Evolutionary conservation across 768 basidiomycete genomes (phyloP), one percentile per base, ranked within the genome.

Genomic region (Kwoniella pini): DNA sequence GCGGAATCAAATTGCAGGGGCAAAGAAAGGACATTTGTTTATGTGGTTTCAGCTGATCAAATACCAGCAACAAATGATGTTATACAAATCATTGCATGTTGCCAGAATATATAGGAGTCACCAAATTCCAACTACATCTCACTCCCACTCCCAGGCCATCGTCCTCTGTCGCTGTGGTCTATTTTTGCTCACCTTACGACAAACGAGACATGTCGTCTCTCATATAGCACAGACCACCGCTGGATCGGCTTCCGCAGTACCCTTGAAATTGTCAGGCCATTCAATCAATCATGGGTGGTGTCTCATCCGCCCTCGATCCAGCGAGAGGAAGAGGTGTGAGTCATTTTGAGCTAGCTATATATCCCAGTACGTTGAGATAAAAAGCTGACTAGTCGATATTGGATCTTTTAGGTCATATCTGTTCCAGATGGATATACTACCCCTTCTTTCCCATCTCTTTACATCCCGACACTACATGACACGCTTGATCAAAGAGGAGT

Each of bases 381-480:
- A 6, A 13, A 42, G 26, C 38, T 48, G 27, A 13, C 30, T 36
- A 7, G 33, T 7, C 15, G 33, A 36, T 7, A 7, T 36, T 15
- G 33, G 15, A 36, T 36, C 7, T 15, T 9, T 15, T 42, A 59
- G 59, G 50, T 36, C 31, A 53, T 63, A 22, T 48, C 60, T 21
- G 51, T 72, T 19, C 73, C 73, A 4, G 63, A 64, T 12, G 67
- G 65, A 22, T 75, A 75, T 53, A 57, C 51, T 11, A 62, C 60
- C 2, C 73, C 73, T 4, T 26, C 62, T 21, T 75, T 65, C 40
- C 73, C 73, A 13, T 70, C 70, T 3, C 60, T 75, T 3, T 75
- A 75, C 43, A 51, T 63, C 3, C 73, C 73, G 1, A 63, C 68
- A 3, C 45, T 72, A 22, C 24, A 42, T 22, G 38, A 48, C 3